Conservation (phyloP, 2,329 filamentous ascomycete genomes). For the Aureobasidium sp. region DNA sequence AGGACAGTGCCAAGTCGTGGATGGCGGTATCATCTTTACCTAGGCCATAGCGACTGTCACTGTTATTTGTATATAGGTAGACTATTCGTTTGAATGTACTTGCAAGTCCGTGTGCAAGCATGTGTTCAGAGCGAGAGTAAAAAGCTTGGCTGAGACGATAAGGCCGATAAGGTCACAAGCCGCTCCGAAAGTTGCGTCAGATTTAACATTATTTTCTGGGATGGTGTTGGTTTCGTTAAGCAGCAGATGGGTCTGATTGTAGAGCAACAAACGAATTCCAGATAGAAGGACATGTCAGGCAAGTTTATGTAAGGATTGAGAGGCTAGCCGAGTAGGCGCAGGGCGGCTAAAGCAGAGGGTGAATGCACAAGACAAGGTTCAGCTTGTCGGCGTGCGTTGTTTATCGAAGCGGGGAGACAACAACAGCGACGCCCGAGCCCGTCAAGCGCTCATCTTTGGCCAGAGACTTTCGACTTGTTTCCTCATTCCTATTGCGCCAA, state of each 20-base stretch:
- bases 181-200: conserved; percentile 1
- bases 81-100: background rate
- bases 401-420: conserved; percentile 6
- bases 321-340: background rate
- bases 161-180: background rate
- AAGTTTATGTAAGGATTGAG: background rate
- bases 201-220: background rate
- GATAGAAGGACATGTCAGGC: background rate
- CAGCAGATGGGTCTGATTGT: background rate
- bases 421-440: background rate
- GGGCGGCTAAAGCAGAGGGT: conserved; percentile 7
- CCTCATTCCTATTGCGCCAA: background rate
- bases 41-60: background rate
- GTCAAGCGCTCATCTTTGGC: background rate
- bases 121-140: background rate
- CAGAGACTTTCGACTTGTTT: background rate
- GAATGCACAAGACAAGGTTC: conserved; percentile 1
- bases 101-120: background rate
- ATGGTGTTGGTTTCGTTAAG: background rate
- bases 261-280: background rate
- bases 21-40: conserved; percentile 26
- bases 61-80: background rate
- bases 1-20: conserved; percentile 54
- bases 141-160: background rate
- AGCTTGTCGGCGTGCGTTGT: background rate